These are phyloP conservation scores for Gorgonomyces haynaldii DNA, from an alignment of 192 early-diverging fungal genomes.

Conservation along the genomic window DNA sequence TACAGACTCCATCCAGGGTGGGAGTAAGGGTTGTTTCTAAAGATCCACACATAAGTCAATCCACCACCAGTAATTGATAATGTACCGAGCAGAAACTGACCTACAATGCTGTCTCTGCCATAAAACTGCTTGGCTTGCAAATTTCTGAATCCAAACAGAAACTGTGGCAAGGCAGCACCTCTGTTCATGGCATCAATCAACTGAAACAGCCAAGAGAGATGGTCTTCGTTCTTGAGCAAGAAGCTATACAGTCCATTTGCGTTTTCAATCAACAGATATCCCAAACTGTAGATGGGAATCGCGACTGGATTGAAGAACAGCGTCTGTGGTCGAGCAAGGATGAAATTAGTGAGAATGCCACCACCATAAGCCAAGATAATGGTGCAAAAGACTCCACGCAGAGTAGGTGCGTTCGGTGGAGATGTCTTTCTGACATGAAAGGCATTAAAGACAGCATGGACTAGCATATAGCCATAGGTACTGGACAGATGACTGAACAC, in stretches of 20 bases:
- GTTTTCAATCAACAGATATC: not conserved
- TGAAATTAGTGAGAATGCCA: slow-evolving; percentile 1
- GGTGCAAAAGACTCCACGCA: not conserved
- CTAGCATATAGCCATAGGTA: too few species aligned
- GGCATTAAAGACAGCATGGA: not conserved
- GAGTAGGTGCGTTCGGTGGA: not conserved
- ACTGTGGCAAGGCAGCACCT: slow-evolving; percentile 1
- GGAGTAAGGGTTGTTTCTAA: not conserved
- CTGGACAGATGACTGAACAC: too few species aligned
- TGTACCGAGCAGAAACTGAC: slow-evolving; percentile 3
- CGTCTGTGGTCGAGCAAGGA: not conserved
- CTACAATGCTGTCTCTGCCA: not conserved
- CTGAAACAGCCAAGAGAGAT: slow-evolving; percentile 1
- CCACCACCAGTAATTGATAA: slow-evolving; percentile 6
- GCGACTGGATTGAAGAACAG: not conserved
- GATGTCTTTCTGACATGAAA: slow-evolving; percentile 4
- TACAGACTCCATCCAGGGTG: too few species aligned
- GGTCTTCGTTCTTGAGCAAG: not conserved
- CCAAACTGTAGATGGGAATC: not conserved
- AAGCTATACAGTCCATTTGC: not conserved
- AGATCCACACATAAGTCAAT: not conserved
- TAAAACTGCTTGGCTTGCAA: not conserved
- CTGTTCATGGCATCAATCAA: slow-evolving; percentile 2
- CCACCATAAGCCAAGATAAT: not conserved
- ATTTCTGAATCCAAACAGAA: not conserved